Conservation (phyloP, 345 rosid genomes). For the Eucalyptus erythrocorys region DNA sequence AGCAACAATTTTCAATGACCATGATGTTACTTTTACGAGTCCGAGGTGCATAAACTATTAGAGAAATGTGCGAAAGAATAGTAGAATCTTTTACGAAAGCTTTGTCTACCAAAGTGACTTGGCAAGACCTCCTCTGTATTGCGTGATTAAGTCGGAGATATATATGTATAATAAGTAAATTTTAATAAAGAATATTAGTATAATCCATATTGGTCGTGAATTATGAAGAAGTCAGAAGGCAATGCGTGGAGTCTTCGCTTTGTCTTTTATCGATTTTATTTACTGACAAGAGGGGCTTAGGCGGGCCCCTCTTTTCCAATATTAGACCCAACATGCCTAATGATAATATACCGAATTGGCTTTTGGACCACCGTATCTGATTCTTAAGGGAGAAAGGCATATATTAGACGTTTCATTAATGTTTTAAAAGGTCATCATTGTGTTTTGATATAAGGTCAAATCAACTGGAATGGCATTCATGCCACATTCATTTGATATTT, state of each 20-base stretch:
- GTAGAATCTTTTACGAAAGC: not conserved
- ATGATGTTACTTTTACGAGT: not conserved
- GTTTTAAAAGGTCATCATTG: not conserved
- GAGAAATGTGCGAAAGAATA: not conserved
- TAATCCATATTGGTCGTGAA: not conserved
- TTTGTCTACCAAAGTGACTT: not conserved
- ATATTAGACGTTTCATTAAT: not conserved
- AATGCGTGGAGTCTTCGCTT: rapidly evolving
- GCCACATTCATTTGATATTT: not conserved
- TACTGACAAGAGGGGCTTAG: not conserved
- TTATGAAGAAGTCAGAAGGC: not conserved
- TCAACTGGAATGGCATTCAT: not conserved
- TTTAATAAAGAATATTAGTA: not conserved
- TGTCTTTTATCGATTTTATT: not conserved
- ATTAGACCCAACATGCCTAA: not conserved
- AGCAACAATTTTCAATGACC: not conserved
- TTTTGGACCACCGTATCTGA: not conserved
- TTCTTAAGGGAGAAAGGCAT: not conserved
- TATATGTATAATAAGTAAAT: not conserved
- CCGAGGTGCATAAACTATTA: not conserved
- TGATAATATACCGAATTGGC: not conserved
- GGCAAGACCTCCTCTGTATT: not conserved
- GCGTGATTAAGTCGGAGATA: not conserved
- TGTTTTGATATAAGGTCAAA: not conserved
- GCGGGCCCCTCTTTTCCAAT: not conserved